These are phyloP conservation scores for Cytidiella melzeri DNA, from an alignment of 768 basidiomycete species.

Conservation along the genomic window DNA sequence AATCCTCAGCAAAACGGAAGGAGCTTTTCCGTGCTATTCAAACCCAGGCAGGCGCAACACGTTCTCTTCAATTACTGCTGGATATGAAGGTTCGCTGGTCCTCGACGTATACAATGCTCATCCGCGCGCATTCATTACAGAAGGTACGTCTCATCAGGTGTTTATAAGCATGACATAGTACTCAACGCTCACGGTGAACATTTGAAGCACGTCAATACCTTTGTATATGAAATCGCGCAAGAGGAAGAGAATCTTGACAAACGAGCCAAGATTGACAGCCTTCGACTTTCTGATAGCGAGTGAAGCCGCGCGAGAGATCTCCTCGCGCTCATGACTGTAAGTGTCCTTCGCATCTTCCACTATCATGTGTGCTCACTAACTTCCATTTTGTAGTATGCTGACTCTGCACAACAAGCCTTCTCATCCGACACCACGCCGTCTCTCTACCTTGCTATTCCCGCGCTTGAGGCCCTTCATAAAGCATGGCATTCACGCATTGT, in stretches of 20 bases:
- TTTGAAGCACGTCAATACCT: conserved; percentile 18
- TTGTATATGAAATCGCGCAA: conserved; percentile 20
- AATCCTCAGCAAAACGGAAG: conserved; percentile 25
- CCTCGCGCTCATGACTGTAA: too few relatives aligned
- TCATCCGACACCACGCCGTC: not conserved
- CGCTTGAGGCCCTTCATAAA: conserved; percentile 1
- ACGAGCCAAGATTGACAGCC: conserved; percentile 11
- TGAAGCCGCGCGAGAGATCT: conserved; percentile 21
- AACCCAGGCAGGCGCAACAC: not conserved
- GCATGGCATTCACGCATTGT: not conserved
- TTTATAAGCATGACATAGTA: too few relatives aligned
- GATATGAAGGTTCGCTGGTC: conserved; percentile 31
- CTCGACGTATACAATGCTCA: conserved; percentile 26
- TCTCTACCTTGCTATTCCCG: conserved; percentile 3
- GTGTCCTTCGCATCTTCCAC: too few relatives aligned
- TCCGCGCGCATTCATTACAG: conserved; percentile 9
- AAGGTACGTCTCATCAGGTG: conserved; percentile 14
- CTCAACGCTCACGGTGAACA: too few relatives aligned
- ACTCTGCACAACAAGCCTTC: conserved; percentile 1
- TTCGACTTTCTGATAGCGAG: conserved; percentile 16
- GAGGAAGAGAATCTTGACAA: conserved; percentile 16
- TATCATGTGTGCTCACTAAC: not conserved
- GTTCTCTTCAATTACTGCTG: conserved; percentile 17
- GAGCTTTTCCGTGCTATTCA: conserved; percentile 19
- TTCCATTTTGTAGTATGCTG: not conserved